Base-by-base conservation (phyloP, 305 asterid species). In the Ajuga reptans region DNA sequence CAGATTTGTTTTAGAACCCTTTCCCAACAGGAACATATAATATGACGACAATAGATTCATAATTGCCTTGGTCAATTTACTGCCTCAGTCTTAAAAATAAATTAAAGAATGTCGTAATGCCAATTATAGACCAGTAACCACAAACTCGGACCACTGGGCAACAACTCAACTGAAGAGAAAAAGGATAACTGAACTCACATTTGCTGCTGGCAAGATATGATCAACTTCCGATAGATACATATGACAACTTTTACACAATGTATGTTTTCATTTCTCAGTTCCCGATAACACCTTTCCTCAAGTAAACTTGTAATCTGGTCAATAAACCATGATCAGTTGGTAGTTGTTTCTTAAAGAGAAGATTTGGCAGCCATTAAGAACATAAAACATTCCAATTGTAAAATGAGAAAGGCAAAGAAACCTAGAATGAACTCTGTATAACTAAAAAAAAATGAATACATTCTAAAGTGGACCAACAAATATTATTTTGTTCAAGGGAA, bases 211-310 rank as follows among this genome's bases (percentile, higher is more conserved):
- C 95, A 89, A 66, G 92, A 74, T 64, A 77, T 36, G 66, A 85
- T 69, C 82, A 89, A 82, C 82, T 86, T 87, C 75, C 89, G 79
- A 84, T 85, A 89, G 51, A 89, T 76, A 75, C 88, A 84, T 78
- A 89, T 83, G 79, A 87, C 86, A 62, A 68, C 80, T 84, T 87
- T 89, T 31, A 86, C 95, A 71, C 81, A 56, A 69, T 75, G 81
- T 45, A 85, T 57, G 72, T 89, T 87, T 75, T 82, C 87, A 60
- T 72, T 76, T 78, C 96, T 84, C 79, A 87, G 72, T 74, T 89
- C 96, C 73, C 83, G 81, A 73, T 85, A 89, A 71, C 85, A 89
- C 81, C 91, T 81, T 78, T 89, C 92, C 81, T 89, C 96, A 43
- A 89, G 95, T 73, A 83, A 78, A 68, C 82, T 87, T 73, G 96